Base-by-base conservation (phyloP, 441 rosid genomes). In the Mallotus japonicus region DNA sequence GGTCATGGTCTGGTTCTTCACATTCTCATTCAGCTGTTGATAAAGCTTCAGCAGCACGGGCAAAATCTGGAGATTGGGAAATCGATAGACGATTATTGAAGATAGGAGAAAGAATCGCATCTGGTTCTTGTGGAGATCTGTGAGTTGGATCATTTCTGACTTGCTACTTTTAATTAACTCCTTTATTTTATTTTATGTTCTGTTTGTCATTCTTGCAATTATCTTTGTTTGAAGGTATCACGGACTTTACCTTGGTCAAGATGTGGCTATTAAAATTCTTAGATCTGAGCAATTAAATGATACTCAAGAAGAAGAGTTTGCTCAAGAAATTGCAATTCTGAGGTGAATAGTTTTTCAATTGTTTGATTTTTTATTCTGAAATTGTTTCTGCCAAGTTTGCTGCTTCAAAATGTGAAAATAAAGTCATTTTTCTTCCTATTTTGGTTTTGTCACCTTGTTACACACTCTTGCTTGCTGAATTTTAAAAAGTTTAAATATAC, bases 41-140 rank as follows among this genome's bases (percentile, higher is more conserved):
- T 65, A 83, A 78, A 72, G 79, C 75, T 74, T 49, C 72, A 72
- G 74, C 79, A 47, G 67, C 79, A 42, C 79, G 44, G 56, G 72
- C 67, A 70, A 80, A 76, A 72, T 65, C 81, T 73, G 83, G 79
- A 70, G 86, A 82, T 58, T 80, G 86, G 86, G 96, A 91, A 80
- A 82, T 91, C 64, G 90, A 91, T 72, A 79, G 85, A 72, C 78
- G 82, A 78, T 73, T 89, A 67, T 76, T 91, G 76, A 86, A 85
- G 80, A 82, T 80, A 53, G 92, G 88, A 77, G 92, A 86, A 74
- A 85, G 80, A 83, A 86, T 91, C 79, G 90, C 85, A 32, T 85
- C 86, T 81, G 93, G 93, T 57, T 87, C 91, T 64, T 86, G 88
- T 83, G 96, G 93, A 72, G 93, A 91, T 75, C 67, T 91, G 96